Percentiles rank a stretch among this genome's conserved stretches.
Evolutionary conservation across 192 early-diverging fungal species (phyloP).

Genomic region (Mortierella antarctica): DNA sequence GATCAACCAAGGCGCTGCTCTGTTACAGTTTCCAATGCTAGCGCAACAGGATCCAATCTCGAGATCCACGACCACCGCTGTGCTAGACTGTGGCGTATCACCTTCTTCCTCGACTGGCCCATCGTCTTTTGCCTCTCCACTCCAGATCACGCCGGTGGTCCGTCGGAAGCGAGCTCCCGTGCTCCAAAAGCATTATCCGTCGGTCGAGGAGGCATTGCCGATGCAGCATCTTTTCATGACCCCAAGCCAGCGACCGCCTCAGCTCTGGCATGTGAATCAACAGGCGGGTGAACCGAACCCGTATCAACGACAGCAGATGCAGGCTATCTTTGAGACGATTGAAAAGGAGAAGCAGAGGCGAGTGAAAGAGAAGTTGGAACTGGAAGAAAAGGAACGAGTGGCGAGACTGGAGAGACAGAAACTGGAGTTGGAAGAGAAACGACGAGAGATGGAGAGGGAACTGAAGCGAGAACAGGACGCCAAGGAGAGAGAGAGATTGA

Average conservation of each 20-base stretch:
- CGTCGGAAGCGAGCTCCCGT: slow-evolving; percentile 9
- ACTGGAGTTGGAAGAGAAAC: neutral
- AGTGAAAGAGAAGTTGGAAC: neutral
- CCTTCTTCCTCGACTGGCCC: neutral
- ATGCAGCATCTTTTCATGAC: slow-evolving; percentile 14
- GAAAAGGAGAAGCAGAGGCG: neutral
- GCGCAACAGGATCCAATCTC: neutral
- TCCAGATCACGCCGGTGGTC: neutral
- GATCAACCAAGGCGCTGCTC: neutral
- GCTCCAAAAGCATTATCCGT: slow-evolving; percentile 4
- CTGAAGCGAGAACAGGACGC: too few species aligned
- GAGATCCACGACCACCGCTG: neutral
- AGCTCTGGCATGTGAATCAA: slow-evolving; percentile 13
- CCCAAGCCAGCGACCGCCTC: slow-evolving; percentile 25
- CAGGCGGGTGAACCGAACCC: slow-evolving; percentile 14
- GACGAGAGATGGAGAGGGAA: neutral
- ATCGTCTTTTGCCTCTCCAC: neutral
- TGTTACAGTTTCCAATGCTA: neutral
- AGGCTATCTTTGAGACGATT: slow-evolving; percentile 1
- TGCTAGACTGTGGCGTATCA: too few species aligned
- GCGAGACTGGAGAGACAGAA: neutral
- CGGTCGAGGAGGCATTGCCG: neutral
- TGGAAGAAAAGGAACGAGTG: neutral
- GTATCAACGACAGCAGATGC: slow-evolving; percentile 20
- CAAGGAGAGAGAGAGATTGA: neutral